A percentile compares a stretch with the other conserved stretches of the same genome.
These are phyloP conservation scores for Lentinula novae-zelandiae DNA, from an alignment of 1,284 basidiomycete species.

Conservation along the genomic window DNA sequence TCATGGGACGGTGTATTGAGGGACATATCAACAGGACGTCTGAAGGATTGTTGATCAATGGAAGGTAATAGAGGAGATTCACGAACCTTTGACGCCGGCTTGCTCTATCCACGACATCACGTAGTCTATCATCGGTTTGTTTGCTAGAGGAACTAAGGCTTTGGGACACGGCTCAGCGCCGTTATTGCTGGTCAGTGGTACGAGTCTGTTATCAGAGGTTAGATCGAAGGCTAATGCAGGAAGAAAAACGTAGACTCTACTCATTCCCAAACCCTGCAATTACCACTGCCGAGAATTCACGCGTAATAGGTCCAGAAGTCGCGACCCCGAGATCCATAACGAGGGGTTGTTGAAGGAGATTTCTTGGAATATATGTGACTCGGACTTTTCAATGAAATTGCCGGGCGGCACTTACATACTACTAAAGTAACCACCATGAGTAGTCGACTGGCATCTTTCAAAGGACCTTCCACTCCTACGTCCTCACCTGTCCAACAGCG, in stretches of 20 bases:
- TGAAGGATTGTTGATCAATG: slow-evolving; percentile 27
- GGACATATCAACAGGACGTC: slow-evolving; percentile 87
- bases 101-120: slow-evolving; percentile 84
- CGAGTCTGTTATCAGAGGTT: slow-evolving; percentile 44
- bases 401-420: background rate
- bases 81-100: slow-evolving; percentile 77
- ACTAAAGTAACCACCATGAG: slow-evolving; percentile 21
- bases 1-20: slow-evolving; percentile 63
- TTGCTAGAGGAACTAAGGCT: slow-evolving; percentile 82
- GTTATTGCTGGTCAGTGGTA: slow-evolving; percentile 69
- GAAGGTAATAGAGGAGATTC: slow-evolving; percentile 9
- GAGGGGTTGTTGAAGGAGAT: background rate
- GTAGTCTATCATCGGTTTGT: slow-evolving; percentile 85
- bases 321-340: slow-evolving; percentile 64
- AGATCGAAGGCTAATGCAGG: background rate
- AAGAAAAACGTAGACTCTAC: slow-evolving; percentile 40
- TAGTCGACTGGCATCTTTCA: slow-evolving; percentile 66
- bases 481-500: slow-evolving; percentile 53
- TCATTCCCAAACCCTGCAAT: slow-evolving; percentile 86
- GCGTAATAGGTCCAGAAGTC: slow-evolving; percentile 44
- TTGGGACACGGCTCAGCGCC: slow-evolving; percentile 79
- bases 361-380: too few species aligned
- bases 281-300: slow-evolving; percentile 82
- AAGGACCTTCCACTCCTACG: slow-evolving; percentile 70
- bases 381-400: background rate